These are phyloP conservation scores for Camellia sinensis DNA, from an alignment of 148 eudicot genomes.

Conservation along the genomic window DNA sequence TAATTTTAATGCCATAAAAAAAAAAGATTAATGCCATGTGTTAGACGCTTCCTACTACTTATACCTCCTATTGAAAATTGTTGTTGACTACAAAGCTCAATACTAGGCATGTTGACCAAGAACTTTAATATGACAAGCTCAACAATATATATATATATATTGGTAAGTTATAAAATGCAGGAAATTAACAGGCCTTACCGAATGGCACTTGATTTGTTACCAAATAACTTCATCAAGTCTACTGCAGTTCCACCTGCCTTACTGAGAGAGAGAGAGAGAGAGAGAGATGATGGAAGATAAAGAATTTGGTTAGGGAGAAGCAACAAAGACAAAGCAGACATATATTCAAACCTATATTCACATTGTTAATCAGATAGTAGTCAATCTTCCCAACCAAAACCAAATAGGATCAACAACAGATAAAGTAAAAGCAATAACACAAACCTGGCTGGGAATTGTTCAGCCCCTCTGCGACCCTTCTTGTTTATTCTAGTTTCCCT, in stretches of 20 bases:
- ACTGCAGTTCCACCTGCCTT: constrained; percentile 71
- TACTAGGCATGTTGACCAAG: background rate
- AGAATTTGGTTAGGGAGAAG: background rate
- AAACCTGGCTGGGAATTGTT: constrained; percentile 64
- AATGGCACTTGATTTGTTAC: constrained; percentile 79
- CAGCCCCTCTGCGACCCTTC: constrained; percentile 77
- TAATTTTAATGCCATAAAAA: too few species aligned
- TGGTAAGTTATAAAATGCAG: background rate
- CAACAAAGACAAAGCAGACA: background rate
- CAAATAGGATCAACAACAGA: background rate
- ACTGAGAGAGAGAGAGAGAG: constrained; percentile 39
- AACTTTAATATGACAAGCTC: background rate
- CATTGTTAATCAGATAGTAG: background rate
- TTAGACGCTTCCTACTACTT: too few species aligned
- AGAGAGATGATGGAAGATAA: background rate
- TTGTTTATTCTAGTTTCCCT: constrained; percentile 73
- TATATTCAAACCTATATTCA: background rate
- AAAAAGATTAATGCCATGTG: too few species aligned
- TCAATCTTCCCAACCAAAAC: background rate
- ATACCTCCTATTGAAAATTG: background rate
- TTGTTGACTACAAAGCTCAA: background rate
- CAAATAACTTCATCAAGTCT: constrained; percentile 85
- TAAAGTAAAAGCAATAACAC: background rate
- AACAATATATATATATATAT: background rate
- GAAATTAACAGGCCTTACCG: constrained; percentile 42